Evolutionary conservation across 495 filamentous ascomycete species (phyloP).

Genomic region (Letharia lupina): DNA sequence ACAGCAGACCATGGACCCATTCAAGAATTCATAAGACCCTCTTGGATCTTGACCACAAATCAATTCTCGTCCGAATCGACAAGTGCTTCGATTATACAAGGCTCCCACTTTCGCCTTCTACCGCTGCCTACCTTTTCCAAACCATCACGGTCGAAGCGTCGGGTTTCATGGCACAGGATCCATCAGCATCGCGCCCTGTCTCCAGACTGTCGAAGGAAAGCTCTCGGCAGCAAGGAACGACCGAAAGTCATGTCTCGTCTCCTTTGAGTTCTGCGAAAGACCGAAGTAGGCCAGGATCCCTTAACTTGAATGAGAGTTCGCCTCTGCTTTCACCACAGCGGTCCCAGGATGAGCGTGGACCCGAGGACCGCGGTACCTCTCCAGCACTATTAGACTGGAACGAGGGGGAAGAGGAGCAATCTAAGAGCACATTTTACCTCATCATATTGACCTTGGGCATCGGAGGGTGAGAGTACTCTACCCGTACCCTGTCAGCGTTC

Average conservation of each 20-base stretch:
- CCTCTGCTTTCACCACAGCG: conserved; percentile 32
- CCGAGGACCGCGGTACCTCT: conserved; percentile 16
- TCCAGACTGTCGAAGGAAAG: conserved; percentile 10
- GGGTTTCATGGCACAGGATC: conserved; percentile 16
- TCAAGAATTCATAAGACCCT: conserved; percentile 4
- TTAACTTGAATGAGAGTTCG: conserved; percentile 33
- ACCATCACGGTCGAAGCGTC: neutral
- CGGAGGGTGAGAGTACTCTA: conserved; percentile 49
- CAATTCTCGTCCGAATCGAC: neutral
- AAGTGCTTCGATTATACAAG: neutral
- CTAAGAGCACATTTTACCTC: conserved; percentile 75
- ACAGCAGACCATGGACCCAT: conserved; percentile 14
- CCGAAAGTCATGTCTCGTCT: conserved; percentile 1
- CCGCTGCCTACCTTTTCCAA: neutral
- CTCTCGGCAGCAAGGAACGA: conserved; percentile 2
- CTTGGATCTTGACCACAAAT: conserved; percentile 2
- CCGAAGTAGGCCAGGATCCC: conserved; percentile 10
- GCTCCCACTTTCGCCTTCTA: neutral
- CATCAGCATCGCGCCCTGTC: conserved; percentile 4
- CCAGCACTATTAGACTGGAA: conserved; percentile 19
- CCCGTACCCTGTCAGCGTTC: conserved; percentile 6
- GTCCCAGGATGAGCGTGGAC: conserved; percentile 17
- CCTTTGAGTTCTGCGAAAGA: conserved; percentile 5
- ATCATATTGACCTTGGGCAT: conserved; percentile 75
- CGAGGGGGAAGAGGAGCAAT: conserved; percentile 32